Conservation (phyloP, 2,329 filamentous ascomycete species). For the Macrophomina phaseolina region DNA sequence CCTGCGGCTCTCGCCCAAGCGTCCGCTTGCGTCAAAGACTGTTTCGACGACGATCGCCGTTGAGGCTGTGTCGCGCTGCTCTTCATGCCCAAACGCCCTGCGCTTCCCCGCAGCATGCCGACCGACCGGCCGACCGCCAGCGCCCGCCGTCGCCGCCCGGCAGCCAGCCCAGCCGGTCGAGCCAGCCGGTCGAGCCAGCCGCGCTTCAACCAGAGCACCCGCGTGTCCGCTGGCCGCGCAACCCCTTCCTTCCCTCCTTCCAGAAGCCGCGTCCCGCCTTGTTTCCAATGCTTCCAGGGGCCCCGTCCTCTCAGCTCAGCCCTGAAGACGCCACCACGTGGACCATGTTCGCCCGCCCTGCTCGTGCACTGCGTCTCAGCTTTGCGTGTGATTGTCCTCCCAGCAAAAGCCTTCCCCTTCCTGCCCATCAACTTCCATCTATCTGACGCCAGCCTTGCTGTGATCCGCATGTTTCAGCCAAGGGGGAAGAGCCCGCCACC, state of each 20-base stretch:
- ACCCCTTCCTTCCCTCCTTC: background rate
- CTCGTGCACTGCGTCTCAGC: background rate
- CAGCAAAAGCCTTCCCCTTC: background rate
- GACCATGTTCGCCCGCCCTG: background rate
- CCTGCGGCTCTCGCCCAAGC: slow-evolving; percentile 7
- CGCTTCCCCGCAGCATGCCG: background rate
- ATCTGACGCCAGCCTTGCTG: slow-evolving; percentile 23
- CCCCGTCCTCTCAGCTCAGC: background rate
- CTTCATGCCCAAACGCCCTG: slow-evolving; percentile 17
- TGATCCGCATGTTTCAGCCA: slow-evolving; percentile 25
- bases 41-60: slow-evolving; percentile 23
- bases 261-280: background rate
- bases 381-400: background rate
- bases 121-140: background rate
- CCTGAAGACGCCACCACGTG: slow-evolving; percentile 18
- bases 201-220: background rate
- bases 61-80: slow-evolving; percentile 17
- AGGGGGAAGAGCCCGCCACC: background rate
- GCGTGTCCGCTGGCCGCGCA: background rate
- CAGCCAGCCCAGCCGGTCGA: background rate
- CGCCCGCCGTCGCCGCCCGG: background rate
- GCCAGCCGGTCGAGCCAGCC: background rate
- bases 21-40: slow-evolving; percentile 9
- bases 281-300: slow-evolving; percentile 5
- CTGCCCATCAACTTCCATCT: background rate